These are phyloP conservation scores for Erythrobasidium hasegawianum DNA, from an alignment of 1,284 basidiomycete genomes.

Conservation along the genomic window DNA sequence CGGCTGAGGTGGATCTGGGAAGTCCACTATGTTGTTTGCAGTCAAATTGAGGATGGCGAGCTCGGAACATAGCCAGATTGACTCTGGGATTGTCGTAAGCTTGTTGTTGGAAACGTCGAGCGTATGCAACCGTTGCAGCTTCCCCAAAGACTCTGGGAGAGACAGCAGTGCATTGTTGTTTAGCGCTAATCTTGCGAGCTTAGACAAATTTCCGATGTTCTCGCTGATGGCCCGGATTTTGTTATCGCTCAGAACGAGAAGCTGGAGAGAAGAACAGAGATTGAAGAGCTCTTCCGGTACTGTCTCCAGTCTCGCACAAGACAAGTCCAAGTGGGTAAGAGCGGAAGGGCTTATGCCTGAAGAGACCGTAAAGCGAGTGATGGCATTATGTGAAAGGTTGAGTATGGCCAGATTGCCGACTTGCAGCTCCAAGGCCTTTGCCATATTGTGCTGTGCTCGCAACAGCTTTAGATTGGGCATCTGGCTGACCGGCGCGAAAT, in stretches of 20 bases:
- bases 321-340: constrained; percentile 80
- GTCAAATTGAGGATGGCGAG: constrained; percentile 77
- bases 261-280: constrained; percentile 68
- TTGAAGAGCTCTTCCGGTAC: constrained; percentile 69
- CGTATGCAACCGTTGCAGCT: constrained; percentile 67
- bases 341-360: constrained; percentile 57
- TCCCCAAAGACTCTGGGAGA: constrained; percentile 74
- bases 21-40: constrained; percentile 76
- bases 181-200: constrained; percentile 72
- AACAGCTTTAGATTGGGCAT: constrained; percentile 67
- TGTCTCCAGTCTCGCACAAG: constrained; percentile 81
- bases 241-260: constrained; percentile 77
- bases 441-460: constrained; percentile 72
- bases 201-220: constrained; percentile 66
- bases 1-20: constrained; percentile 61
- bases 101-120: constrained; percentile 92
- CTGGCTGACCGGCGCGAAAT: constrained; percentile 65
- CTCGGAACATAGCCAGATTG: constrained; percentile 79
- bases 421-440: constrained; percentile 66
- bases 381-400: constrained; percentile 61
- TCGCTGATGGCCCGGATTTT: constrained; percentile 80
- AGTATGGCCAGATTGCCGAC: constrained; percentile 52
- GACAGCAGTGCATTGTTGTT: constrained; percentile 82
- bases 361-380: constrained; percentile 55
- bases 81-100: constrained; percentile 67